phyloP scores from a whole-genome alignment of 768 basidiomycete species.

The Lepiota venenata region DNA sequence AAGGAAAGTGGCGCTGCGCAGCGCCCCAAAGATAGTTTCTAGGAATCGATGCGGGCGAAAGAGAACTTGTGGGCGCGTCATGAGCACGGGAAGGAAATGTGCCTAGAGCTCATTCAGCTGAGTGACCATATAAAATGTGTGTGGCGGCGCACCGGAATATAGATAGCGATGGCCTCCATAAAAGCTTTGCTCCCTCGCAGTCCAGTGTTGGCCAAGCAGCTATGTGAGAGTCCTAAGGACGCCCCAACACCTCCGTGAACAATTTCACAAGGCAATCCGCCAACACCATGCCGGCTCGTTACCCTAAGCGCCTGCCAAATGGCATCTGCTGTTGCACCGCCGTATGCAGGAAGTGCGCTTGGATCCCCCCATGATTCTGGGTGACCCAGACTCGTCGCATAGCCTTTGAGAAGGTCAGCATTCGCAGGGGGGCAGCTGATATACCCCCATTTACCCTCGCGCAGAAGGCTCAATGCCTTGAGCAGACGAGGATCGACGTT shows the following conservation, averaged over 20 bases:
- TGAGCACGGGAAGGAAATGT: constrained; percentile 63
- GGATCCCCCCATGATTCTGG: constrained; percentile 66
- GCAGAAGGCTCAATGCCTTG: constrained; percentile 47
- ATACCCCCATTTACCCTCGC: constrained; percentile 61
- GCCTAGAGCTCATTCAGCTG: constrained; percentile 36
- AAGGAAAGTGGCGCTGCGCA: constrained; percentile 70
- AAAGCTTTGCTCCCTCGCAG: constrained; percentile 58
- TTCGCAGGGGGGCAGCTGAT: constrained; percentile 34
- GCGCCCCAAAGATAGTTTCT: constrained; percentile 42
- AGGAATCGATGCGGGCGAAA: constrained; percentile 40
- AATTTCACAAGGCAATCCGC: constrained; percentile 75
- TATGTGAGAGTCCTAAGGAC: constrained; percentile 43
- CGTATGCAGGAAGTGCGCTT: constrained; percentile 53
- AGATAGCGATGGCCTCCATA: constrained; percentile 58
- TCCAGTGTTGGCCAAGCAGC: constrained; percentile 56
- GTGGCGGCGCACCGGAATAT: constrained; percentile 60
- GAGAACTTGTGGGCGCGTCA: constrained; percentile 54
- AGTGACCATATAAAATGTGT: neutral
- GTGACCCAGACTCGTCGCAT: constrained; percentile 55
- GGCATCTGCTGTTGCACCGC: constrained; percentile 47
- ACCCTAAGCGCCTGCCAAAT: constrained; percentile 60
- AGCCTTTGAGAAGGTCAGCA: constrained; percentile 37
- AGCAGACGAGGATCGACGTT: constrained; percentile 62
- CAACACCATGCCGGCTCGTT: constrained; percentile 46
- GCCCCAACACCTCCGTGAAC: constrained; percentile 59